Evolutionary conservation across 2,329 filamentous ascomycete genomes (phyloP), one percentile per base, ranked within the genome.

Genomic region (Emergomyces orientalis): DNA sequence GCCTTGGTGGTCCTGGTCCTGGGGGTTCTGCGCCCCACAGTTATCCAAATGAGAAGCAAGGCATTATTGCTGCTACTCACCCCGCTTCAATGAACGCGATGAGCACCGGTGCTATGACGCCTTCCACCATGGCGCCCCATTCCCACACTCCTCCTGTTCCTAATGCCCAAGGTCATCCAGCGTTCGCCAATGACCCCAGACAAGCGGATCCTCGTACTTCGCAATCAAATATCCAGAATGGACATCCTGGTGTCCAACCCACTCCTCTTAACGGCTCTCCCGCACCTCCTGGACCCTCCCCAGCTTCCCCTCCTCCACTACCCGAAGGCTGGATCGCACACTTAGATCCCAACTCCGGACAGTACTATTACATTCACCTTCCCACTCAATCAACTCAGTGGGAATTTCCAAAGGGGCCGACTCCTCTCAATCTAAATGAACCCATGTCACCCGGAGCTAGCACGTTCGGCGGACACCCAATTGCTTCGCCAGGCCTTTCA

Each of bases 281-380:
- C 34, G 72, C 74, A 8, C 73, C 78, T 52, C 67, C 76, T 65
- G 70, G 79, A 68, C 56, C 84, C 30, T 84, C 88, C 0, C 90
- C 90, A 37, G 85, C 88, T 32, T 96, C 91, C 19, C 94, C 94
- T 39, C 94, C 94, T 27, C 94, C 93, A 2, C 82, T 99, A 19
- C 94, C 94, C 6, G 94, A 99, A 77, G 94, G 94, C 41, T 99
- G 94, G 94, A 97, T 99, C 71, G 91, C 94, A 25, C 94, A 97
- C 74, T 82, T 97, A 4, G 94, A 99, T 73, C 89, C 91, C 68
- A 96, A 89, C 72, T 97, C 93, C 1, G 94, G 94, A 1, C 93
- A 97, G 72, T 99, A 97, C 76, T 99, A 99, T 75, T 99, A 99
- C 72, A 99, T 99, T 64, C 94, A 99, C 74, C 82, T 99, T 37